Conservation (phyloP, 2,329 filamentous ascomycete species). For the Pseudogymnoascus sp. region DNA sequence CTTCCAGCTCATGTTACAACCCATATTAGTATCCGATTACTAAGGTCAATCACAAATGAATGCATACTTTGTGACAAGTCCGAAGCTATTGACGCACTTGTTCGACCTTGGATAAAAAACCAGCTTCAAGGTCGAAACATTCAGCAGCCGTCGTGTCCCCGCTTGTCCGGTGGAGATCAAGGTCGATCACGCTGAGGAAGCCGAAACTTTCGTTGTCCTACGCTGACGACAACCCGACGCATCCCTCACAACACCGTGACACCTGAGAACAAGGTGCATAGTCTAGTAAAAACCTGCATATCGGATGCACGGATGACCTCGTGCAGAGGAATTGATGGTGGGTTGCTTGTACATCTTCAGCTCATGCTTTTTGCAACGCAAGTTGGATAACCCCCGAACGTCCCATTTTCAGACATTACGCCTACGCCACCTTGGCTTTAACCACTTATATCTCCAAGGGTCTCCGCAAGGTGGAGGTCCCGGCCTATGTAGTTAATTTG, state of each 20-base stretch:
- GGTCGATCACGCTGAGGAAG: neutral
- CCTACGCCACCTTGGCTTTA: neutral
- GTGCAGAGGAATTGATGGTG: neutral
- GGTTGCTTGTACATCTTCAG: neutral
- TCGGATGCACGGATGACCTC: neutral
- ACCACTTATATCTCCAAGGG: neutral
- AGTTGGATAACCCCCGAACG: neutral
- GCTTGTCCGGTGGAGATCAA: neutral
- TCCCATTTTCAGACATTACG: neutral
- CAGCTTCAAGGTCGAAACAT: neutral
- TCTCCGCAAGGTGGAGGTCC: neutral
- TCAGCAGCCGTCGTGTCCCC: neutral
- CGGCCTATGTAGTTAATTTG: neutral
- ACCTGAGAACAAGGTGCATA: neutral
- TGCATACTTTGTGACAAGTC: neutral
- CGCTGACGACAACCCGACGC: no score
- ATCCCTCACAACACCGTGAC: neutral
- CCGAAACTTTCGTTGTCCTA: neutral
- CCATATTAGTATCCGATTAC: neutral
- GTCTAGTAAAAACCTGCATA: neutral
- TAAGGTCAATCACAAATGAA: neutral
- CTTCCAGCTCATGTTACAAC: neutral
- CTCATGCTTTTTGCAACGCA: neutral
- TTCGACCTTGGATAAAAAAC: neutral
- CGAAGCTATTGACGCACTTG: neutral